Percentiles rank a stretch among this genome's conserved stretches.
Conservation (phyloP, 306 rosid genomes). For the Cicer judaicum region DNA sequence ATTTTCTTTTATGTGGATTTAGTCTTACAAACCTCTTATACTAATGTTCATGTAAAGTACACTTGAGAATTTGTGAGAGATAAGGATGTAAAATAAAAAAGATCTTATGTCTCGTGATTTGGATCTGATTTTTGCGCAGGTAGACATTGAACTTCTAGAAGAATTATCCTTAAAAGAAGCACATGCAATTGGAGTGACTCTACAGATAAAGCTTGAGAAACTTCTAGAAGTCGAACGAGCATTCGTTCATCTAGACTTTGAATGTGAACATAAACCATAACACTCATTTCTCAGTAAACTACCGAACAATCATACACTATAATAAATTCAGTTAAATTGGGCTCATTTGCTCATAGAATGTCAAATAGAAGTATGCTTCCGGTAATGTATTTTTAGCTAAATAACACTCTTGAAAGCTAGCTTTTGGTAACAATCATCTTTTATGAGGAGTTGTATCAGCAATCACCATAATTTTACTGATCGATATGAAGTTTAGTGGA, state of each 20-base stretch:
- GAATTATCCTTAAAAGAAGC: constrained; percentile 82
- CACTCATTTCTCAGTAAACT: constrained; percentile 72
- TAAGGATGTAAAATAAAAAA: neutral
- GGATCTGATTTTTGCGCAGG: constrained; percentile 58
- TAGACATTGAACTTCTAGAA: constrained; percentile 91
- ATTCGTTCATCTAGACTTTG: constrained; percentile 96
- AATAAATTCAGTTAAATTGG: too few species aligned
- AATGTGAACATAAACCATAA: constrained; percentile 94
- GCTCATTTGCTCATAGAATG: too few species aligned
- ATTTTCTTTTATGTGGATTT: constrained; percentile 1
- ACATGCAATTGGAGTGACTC: constrained; percentile 73
- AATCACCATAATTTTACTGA: too few species aligned
- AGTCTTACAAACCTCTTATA: neutral
- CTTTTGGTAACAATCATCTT: too few species aligned
- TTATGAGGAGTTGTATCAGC: too few species aligned
- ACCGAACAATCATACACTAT: constrained; percentile 61
- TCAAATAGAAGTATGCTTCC: too few species aligned
- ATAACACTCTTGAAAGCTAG: too few species aligned
- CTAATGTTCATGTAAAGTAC: neutral
- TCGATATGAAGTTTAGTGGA: neutral
- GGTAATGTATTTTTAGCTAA: too few species aligned
- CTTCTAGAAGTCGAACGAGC: constrained; percentile 86
- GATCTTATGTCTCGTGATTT: constrained; percentile 6
- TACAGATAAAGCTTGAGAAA: constrained; percentile 77
- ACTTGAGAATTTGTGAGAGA: constrained; percentile 11